These are phyloP conservation scores for Bretschneidera sinensis DNA, from an alignment of 345 rosid genomes.

Conservation along the genomic window DNA sequence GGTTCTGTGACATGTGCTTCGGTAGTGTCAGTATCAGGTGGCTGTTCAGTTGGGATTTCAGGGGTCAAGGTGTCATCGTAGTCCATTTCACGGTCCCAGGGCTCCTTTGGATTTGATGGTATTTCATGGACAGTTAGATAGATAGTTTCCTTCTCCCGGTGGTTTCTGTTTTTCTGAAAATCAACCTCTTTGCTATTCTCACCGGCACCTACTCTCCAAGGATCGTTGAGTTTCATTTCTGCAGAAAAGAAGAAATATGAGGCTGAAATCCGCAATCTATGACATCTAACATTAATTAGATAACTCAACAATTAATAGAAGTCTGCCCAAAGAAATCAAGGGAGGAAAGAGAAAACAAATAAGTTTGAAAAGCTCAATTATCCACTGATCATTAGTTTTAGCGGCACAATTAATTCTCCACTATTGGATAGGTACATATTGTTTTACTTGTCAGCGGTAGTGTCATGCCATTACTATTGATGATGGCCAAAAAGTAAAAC, in stretches of 20 bases:
- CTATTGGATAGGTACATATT: too few relatives aligned
- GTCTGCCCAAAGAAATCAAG: not conserved
- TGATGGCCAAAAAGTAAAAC: too few relatives aligned
- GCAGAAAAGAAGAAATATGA: constrained; percentile 43
- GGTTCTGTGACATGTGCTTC: constrained; percentile 40
- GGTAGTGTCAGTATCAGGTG: constrained; percentile 50
- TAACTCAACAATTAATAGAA: constrained; percentile 2
- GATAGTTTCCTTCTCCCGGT: constrained; percentile 74
- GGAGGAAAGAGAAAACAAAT: not conserved
- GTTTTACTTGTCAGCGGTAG: too few relatives aligned
- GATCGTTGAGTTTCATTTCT: constrained; percentile 53
- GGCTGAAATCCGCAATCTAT: not conserved
- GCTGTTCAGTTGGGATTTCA: constrained; percentile 78
- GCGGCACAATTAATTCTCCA: too few relatives aligned
- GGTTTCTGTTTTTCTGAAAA: constrained; percentile 74
- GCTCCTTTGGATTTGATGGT: constrained; percentile 85
- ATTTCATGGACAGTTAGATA: constrained; percentile 50
- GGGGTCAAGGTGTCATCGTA: constrained; percentile 86
- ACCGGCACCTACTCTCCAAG: constrained; percentile 78
- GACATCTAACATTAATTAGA: constrained; percentile 4
- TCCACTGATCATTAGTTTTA: too few relatives aligned
- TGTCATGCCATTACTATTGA: too few relatives aligned
- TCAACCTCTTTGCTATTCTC: constrained; percentile 92
- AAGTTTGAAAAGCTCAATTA: not conserved
- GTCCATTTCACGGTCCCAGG: constrained; percentile 97